Evolutionary conservation across 1,139 yeast genomes (phyloP).

Genomic region (Debaryomycetaceae sp.): DNA sequence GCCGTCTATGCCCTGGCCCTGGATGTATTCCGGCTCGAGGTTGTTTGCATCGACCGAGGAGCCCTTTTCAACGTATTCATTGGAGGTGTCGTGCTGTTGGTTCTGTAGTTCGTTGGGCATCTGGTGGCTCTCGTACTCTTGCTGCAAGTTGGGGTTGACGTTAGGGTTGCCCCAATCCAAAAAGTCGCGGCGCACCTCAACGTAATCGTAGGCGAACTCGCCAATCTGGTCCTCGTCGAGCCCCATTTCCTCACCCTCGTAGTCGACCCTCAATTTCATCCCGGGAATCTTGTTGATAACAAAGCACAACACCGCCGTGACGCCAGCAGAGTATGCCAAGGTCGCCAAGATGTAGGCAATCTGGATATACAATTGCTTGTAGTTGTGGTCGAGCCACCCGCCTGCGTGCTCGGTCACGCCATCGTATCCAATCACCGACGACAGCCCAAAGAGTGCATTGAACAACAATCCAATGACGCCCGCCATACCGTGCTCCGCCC

Average conservation of each 20-base stretch:
- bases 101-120: slow-evolving; percentile 1
- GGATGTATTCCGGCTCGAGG: slow-evolving; percentile 6
- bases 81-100: background rate
- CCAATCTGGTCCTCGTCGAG: slow-evolving; percentile 97
- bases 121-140: background rate
- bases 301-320: slow-evolving; percentile 74
- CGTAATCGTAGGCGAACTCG: slow-evolving; percentile 96
- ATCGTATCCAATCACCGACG: slow-evolving; percentile 87
- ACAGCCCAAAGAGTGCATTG: slow-evolving; percentile 83
- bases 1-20: slow-evolving; percentile 6
- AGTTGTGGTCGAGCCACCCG: slow-evolving; percentile 90
- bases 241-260: slow-evolving; percentile 83
- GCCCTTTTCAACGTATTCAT: slow-evolving; percentile 1
- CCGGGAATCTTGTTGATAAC: slow-evolving; percentile 79
- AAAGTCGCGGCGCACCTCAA: slow-evolving; percentile 92
- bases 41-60: slow-evolving; percentile 2
- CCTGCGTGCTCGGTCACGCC: slow-evolving; percentile 77
- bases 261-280: slow-evolving; percentile 71
- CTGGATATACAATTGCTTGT: slow-evolving; percentile 87
- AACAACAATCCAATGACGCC: slow-evolving; percentile 85
- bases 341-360: slow-evolving; percentile 77
- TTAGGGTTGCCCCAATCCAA: slow-evolving; percentile 49
- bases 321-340: slow-evolving; percentile 69
- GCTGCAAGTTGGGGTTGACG: slow-evolving; percentile 3
- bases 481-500: slow-evolving; percentile 98